These are phyloP conservation scores for Eucalyptus paniculata DNA, from an alignment of 345 rosid genomes.

Conservation along the genomic window DNA sequence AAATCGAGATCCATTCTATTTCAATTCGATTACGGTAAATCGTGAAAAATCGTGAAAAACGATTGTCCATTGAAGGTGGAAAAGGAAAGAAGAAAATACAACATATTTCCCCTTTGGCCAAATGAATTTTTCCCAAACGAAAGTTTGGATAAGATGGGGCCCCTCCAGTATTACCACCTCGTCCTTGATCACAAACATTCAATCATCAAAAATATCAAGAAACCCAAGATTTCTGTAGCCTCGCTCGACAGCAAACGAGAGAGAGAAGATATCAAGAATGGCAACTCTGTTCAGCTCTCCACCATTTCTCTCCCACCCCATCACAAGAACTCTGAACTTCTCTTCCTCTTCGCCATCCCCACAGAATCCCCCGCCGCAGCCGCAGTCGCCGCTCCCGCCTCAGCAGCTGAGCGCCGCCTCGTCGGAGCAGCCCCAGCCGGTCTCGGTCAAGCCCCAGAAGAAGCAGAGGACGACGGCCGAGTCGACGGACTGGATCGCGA, in stretches of 20 bases:
- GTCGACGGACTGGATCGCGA: constrained; percentile 84
- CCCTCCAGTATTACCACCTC: neutral
- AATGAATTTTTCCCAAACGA: neutral
- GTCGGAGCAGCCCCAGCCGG: constrained; percentile 10
- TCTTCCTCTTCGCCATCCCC: constrained; percentile 9
- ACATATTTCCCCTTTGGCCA: neutral
- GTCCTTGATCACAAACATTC: neutral
- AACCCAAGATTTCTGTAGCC: neutral
- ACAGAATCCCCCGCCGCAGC: constrained; percentile 6
- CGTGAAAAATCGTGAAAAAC: neutral
- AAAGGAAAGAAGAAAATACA: neutral
- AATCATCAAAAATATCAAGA: neutral
- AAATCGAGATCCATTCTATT: neutral
- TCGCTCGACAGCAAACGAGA: neutral
- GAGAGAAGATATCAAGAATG: constrained; percentile 7
- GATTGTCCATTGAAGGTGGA: neutral
- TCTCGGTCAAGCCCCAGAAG: constrained; percentile 15
- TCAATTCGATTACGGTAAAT: neutral
- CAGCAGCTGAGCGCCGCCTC: neutral
- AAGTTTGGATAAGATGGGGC: neutral
- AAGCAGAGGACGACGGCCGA: constrained; percentile 31
- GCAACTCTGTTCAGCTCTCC: constrained; percentile 28
- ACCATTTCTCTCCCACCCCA: constrained; percentile 21
- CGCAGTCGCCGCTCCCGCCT: constrained; percentile 1
- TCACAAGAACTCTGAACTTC: constrained; percentile 8